Evolutionary conservation across 805 yeast genomes (phyloP), one percentile per base, ranked within the genome.

Genomic region (Pichia manshurica): DNA sequence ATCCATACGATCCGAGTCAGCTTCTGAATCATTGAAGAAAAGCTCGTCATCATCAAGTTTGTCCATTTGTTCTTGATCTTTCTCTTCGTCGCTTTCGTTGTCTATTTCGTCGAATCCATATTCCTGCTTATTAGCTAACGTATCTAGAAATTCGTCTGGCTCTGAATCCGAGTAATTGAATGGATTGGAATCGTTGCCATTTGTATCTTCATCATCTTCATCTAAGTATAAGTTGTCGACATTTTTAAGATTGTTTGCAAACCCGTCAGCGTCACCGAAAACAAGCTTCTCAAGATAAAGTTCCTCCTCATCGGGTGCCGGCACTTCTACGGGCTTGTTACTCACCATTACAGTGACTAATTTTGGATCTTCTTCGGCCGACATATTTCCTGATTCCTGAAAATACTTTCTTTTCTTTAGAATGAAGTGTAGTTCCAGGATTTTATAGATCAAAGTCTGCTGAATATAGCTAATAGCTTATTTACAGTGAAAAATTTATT

Each of bases 291-390:
- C 96, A 44, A 93, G 74, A 47, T 69, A 75, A 38, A 82, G 56
- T 65, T 93, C 99, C 62, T 88, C 96, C 44, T 78, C 83, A 62
- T 87, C 95, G 56, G 93, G 91, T 29, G 84, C 84, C 15, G 88
- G 84, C 32, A 75, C 53, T 19, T 53, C 62, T 16, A 56, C 47
- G 9, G 52, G 54, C 37, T 54, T 47, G 19, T 41, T 23, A 33
- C 51, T 29, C 34, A 33, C 29, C 10, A 36, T 16, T 13, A 43
- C 16, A n/a, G 41, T n/a, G 7, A 44, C 23, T 20, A 44, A 43
- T 40, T 48, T 41, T n/a, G 37, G 33, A 34, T 49, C 39, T 29
- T 37, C 49, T 19, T 45, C 49, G n/a, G 54, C 50, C 49, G 46
- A 51, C 19, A 19, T 54, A 16, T 33, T 35, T n/a, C 17, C 32